phyloP scores from a whole-genome alignment of 1,284 basidiomycete genomes.

The Fomitiporia mediterranea region DNA sequence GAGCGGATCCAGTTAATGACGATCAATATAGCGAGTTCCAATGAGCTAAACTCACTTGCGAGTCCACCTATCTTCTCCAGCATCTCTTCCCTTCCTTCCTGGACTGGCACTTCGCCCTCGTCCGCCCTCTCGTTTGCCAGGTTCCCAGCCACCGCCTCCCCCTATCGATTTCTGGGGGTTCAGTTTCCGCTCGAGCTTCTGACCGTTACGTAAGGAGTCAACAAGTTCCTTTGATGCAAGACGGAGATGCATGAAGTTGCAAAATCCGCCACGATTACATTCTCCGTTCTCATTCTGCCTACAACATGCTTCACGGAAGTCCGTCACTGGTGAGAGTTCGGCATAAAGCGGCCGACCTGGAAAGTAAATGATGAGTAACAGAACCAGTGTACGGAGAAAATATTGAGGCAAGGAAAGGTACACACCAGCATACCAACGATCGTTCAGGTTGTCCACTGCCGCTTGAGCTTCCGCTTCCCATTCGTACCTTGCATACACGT shows the following conservation, averaged over 20 bases:
- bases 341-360: slow-evolving; percentile 92
- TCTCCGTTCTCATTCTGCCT: slow-evolving; percentile 97
- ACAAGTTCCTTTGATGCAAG: slow-evolving; percentile 82
- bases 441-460: slow-evolving; percentile 91
- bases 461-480: slow-evolving; percentile 97
- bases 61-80: slow-evolving; percentile 75
- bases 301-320: slow-evolving; percentile 99
- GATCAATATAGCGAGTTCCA: not conserved
- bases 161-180: slow-evolving; percentile 58
- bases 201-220: slow-evolving; percentile 73
- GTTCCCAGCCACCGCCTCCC: slow-evolving; percentile 80
- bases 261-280: slow-evolving; percentile 94
- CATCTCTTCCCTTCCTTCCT: slow-evolving; percentile 49
- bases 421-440: slow-evolving; percentile 96
- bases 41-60: slow-evolving; percentile 38
- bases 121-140: slow-evolving; percentile 57
- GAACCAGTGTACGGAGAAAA: not conserved
- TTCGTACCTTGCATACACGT: slow-evolving; percentile 97
- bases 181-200: slow-evolving; percentile 75
- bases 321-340: slow-evolving; percentile 97
- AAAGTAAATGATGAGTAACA: slow-evolving; percentile 12
- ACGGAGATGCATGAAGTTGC: slow-evolving; percentile 98
- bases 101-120: slow-evolving; percentile 72
- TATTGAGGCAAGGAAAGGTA: slow-evolving; percentile 21
- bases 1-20: not conserved